Evolutionary conservation across 2,329 filamentous ascomycete species (phyloP).

Genomic region (Huntiella omanensis): DNA sequence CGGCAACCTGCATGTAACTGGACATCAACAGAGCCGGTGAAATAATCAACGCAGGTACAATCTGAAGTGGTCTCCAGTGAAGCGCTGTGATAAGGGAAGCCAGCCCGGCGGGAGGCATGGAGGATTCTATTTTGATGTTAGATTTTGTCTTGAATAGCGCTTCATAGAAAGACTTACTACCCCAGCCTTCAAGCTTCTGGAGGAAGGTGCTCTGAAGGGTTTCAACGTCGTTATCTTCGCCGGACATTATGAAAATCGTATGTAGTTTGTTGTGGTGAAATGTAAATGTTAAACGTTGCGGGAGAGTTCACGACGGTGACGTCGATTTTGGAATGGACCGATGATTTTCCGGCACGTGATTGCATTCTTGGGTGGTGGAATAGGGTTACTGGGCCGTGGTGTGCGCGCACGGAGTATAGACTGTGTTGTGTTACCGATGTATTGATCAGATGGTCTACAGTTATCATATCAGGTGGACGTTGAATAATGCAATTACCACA

Average conservation of each 20-base stretch:
- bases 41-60: slow-evolving; percentile 28
- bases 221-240: background rate
- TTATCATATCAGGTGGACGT: too few species aligned
- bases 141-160: background rate
- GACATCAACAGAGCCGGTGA: slow-evolving; percentile 35
- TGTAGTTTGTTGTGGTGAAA: too few species aligned
- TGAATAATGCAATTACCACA: too few species aligned
- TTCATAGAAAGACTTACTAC: slow-evolving; percentile 24
- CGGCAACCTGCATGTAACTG: slow-evolving; percentile 40
- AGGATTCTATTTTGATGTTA: slow-evolving; percentile 23
- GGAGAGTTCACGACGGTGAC: too few species aligned
- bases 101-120: slow-evolving; percentile 34
- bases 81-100: slow-evolving; percentile 37
- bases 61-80: slow-evolving; percentile 34
- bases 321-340: too few species aligned
- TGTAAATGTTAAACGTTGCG: too few species aligned
- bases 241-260: slow-evolving; percentile 1
- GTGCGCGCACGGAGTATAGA: too few species aligned
- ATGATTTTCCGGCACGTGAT: too few species aligned
- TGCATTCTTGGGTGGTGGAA: too few species aligned
- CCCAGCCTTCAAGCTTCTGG: slow-evolving; percentile 26
- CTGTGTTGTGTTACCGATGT: too few species aligned
- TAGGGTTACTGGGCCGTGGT: too few species aligned
- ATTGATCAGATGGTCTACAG: too few species aligned
- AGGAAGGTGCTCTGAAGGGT: slow-evolving; percentile 14